Evolutionary conservation across 805 yeast genomes (phyloP).

Genomic region (Starmerella bombi): DNA sequence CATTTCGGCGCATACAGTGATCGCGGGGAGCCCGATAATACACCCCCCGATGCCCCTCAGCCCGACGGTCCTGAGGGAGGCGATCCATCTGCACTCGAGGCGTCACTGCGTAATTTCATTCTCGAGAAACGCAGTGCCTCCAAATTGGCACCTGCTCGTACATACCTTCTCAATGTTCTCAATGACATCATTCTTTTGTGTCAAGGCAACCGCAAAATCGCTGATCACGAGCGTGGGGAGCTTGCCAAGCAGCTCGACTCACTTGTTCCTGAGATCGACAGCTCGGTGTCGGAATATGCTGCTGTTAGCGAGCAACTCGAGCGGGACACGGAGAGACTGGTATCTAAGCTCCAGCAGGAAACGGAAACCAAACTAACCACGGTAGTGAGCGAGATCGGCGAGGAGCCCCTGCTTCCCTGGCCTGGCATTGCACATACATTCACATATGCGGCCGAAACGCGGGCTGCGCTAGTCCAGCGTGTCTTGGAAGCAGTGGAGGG

Average conservation of each 20-base stretch:
- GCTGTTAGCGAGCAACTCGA: conserved; percentile 48
- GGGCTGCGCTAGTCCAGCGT: conserved; percentile 49
- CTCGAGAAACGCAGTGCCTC: conserved; percentile 81
- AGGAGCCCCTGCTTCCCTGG: conserved; percentile 41
- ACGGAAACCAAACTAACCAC: conserved; percentile 41
- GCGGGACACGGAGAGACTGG: conserved; percentile 46
- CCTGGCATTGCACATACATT: conserved; percentile 51
- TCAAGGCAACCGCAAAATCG: conserved; percentile 42
- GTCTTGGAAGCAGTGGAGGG: conserved; percentile 49
- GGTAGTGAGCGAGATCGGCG: conserved; percentile 42
- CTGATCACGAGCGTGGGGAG: conserved; percentile 34
- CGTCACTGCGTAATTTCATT: conserved; percentile 70
- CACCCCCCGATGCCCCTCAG: conserved; percentile 17
- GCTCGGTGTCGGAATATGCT: conserved; percentile 38
- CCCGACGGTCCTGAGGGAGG: conserved; percentile 24
- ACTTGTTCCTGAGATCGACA: conserved; percentile 53
- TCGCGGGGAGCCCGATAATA: conserved; percentile 12
- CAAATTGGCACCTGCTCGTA: conserved; percentile 84
- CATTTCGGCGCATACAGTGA: conserved; percentile 72
- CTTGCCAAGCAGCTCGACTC: conserved; percentile 39
- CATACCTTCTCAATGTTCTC: conserved; percentile 58
- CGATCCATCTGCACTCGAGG: conserved; percentile 66
- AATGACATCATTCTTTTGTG: conserved; percentile 52
- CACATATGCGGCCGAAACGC: conserved; percentile 58
- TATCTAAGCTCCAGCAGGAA: conserved; percentile 44